These are phyloP conservation scores for Dalechampia spathulata DNA, from an alignment of 441 rosid genomes.

Conservation along the genomic window DNA sequence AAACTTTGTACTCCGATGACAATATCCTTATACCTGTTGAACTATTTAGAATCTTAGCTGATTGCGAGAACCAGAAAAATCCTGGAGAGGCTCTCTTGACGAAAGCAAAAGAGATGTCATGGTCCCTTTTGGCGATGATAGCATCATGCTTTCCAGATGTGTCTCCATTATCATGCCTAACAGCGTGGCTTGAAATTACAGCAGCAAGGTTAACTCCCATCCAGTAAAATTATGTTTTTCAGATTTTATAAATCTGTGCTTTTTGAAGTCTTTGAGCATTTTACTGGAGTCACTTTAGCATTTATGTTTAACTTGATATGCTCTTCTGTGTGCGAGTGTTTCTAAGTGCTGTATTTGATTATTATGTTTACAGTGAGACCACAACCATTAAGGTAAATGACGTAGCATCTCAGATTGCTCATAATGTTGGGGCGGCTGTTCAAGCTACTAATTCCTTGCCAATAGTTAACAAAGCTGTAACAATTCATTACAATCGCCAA, in stretches of 20 bases:
- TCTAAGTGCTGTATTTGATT: slow-evolving; percentile 18
- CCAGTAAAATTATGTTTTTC: slow-evolving; percentile 8
- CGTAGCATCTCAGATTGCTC: slow-evolving; percentile 83
- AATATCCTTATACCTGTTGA: slow-evolving; percentile 59
- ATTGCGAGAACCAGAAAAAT: slow-evolving; percentile 79
- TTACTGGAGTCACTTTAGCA: not conserved
- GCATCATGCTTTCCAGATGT: slow-evolving; percentile 97
- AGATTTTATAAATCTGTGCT: slow-evolving; percentile 3
- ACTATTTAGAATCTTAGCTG: slow-evolving; percentile 85
- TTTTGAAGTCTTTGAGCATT: slow-evolving; percentile 6
- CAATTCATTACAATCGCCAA: slow-evolving; percentile 81
- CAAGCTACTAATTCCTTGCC: slow-evolving; percentile 71
- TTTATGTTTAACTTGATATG: slow-evolving; percentile 3
- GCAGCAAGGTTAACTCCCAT: slow-evolving; percentile 72
- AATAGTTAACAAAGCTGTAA: slow-evolving; percentile 42
- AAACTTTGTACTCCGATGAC: slow-evolving; percentile 46
- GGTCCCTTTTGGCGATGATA: slow-evolving; percentile 96
- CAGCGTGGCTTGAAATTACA: slow-evolving; percentile 98
- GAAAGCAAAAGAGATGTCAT: slow-evolving; percentile 93
- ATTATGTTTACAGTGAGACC: slow-evolving; percentile 71
- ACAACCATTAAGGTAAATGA: slow-evolving; percentile 94
- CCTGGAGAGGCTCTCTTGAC: slow-evolving; percentile 80
- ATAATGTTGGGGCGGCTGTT: slow-evolving; percentile 83
- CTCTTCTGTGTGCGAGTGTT: not conserved
- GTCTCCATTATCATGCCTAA: slow-evolving; percentile 76